Percentiles rank a stretch among this genome's conserved stretches.
Evolutionary conservation across 306 rosid species (phyloP).

Genomic region (Casuarina equisetifolia): DNA sequence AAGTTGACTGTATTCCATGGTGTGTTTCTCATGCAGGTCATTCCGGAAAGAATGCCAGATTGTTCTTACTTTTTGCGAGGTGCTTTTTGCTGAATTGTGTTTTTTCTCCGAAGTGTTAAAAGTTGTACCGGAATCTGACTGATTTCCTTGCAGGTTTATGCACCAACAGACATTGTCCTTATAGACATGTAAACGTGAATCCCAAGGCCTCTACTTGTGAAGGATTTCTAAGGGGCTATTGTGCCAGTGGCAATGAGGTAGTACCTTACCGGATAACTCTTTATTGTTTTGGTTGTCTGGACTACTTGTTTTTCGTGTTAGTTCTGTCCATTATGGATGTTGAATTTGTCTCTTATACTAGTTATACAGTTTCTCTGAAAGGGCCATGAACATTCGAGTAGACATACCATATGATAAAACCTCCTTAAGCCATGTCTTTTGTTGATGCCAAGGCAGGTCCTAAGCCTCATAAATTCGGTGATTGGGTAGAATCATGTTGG

Average conservation of each 20-base stretch:
- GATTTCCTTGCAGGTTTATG: conserved; percentile 80
- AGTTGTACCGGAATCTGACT: conserved; percentile 45
- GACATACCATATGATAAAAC: conserved; percentile 2
- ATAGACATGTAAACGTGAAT: conserved; percentile 94
- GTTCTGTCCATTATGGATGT: neutral
- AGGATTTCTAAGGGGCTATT: conserved; percentile 92
- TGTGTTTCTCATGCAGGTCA: conserved; percentile 61
- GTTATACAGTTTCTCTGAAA: neutral
- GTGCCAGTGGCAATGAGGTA: conserved; percentile 94
- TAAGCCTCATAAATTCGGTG: neutral
- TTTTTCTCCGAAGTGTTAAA: conserved; percentile 20
- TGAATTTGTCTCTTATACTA: conserved; percentile 9
- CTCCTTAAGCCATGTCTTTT: neutral
- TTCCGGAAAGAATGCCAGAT: conserved; percentile 97
- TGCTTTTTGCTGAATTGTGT: conserved; percentile 26
- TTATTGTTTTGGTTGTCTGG: neutral
- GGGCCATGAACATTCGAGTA: neutral
- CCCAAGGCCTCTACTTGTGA: conserved; percentile 82
- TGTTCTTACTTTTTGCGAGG: conserved; percentile 95
- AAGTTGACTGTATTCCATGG: conserved; percentile 20
- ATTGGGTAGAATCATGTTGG: neutral
- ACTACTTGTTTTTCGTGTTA: neutral
- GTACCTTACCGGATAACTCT: conserved; percentile 13
- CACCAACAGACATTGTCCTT: conserved; percentile 74
- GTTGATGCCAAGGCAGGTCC: neutral